Conservation (phyloP, 306 rosid species). For the Sesbania bispinosa region DNA sequence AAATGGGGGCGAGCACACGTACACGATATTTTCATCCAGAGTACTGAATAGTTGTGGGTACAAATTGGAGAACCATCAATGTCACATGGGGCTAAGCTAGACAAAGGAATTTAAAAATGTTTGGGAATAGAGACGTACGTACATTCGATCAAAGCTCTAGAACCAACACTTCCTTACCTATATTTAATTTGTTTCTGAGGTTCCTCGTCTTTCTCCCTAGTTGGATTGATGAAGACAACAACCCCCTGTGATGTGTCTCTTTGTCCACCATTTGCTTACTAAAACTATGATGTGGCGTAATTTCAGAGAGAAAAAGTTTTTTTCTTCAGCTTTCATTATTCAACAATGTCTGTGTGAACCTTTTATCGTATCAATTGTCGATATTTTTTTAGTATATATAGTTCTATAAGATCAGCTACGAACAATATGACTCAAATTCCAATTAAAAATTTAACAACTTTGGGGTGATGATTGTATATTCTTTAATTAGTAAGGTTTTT, state of each 20-base stretch:
- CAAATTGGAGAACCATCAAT: constrained; percentile 1
- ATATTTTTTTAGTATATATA: too few species aligned
- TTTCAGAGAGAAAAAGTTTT: background rate
- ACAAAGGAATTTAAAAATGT: background rate
- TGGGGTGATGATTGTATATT: too few species aligned
- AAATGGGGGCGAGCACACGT: constrained; percentile 4
- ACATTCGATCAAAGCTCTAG: background rate
- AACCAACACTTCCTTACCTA: background rate
- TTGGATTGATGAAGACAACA: too few species aligned
- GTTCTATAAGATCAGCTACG: too few species aligned
- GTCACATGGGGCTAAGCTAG: constrained; percentile 27
- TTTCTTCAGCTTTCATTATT: background rate
- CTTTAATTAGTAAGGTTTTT: too few species aligned
- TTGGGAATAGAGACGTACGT: background rate
- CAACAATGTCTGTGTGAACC: too few species aligned
- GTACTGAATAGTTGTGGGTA: background rate
- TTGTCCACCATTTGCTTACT: background rate
- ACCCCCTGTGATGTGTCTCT: constrained; percentile 21
- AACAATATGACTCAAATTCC: too few species aligned
- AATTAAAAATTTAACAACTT: too few species aligned
- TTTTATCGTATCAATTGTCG: too few species aligned
- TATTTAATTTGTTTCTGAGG: background rate
- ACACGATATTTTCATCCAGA: constrained; percentile 9
- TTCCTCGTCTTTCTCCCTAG: background rate
- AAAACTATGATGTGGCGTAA: background rate